Conservation (phyloP, 306 rosid species). For the Pueraria montana region DNA sequence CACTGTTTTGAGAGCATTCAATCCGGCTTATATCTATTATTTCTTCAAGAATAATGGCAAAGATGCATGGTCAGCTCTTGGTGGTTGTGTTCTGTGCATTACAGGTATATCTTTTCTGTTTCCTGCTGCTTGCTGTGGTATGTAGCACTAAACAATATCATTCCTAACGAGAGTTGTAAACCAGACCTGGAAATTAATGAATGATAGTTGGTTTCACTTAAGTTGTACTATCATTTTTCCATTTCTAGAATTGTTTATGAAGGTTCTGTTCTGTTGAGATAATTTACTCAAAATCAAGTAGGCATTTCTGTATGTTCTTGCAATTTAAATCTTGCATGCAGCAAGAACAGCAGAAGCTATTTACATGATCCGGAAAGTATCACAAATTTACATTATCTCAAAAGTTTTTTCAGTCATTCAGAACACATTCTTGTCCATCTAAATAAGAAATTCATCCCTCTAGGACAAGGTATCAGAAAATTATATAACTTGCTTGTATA, state of each 20-base stretch:
- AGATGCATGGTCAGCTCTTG: conserved; percentile 93
- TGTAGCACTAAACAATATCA: too few relatives aligned
- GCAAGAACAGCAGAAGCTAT: conserved; percentile 3
- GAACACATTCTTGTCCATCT: conserved; percentile 18
- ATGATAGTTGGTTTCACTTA: neutral
- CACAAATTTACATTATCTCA: neutral
- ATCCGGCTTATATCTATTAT: conserved; percentile 86
- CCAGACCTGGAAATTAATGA: neutral
- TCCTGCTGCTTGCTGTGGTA: too few relatives aligned
- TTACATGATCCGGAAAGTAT: conserved; percentile 18
- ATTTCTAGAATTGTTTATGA: neutral
- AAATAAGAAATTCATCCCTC: conserved; percentile 33
- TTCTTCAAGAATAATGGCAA: conserved; percentile 83
- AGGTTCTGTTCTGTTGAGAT: neutral
- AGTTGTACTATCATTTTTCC: neutral
- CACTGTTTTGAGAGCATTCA: conserved; percentile 83
- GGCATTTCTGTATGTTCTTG: conserved; percentile 32
- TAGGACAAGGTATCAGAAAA: conserved; percentile 15
- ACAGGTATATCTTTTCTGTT: conserved; percentile 67
- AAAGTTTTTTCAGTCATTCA: conserved; percentile 15
- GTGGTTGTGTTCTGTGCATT: conserved; percentile 96
- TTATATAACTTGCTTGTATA: conserved; percentile 24
- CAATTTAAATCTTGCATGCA: neutral
- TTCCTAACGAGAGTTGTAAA: too few relatives aligned
- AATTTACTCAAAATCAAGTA: neutral